These are phyloP conservation scores for Pseudogymnoascus sp. DNA, from an alignment of 2,329 filamentous ascomycete genomes.

Conservation along the genomic window DNA sequence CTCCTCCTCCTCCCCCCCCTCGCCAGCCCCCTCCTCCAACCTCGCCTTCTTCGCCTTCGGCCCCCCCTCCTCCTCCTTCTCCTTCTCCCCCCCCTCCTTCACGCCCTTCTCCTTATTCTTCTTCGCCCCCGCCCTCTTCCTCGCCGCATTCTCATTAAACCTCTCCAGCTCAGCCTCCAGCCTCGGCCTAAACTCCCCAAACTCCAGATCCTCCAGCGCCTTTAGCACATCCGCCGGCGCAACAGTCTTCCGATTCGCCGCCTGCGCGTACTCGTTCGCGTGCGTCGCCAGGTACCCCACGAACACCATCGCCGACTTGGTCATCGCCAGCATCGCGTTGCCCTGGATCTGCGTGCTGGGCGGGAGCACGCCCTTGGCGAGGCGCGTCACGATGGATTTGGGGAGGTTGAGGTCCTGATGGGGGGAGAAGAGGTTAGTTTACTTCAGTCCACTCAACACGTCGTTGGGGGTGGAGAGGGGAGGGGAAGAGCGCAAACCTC, in stretches of 20 bases:
- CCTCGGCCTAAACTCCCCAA: constrained; percentile 58
- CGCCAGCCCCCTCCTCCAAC: constrained; percentile 31
- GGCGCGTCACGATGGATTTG: constrained; percentile 70
- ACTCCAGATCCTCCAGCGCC: constrained; percentile 62
- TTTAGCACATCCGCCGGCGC: constrained; percentile 67
- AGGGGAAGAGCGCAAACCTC: constrained; percentile 38
- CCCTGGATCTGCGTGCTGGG: constrained; percentile 77
- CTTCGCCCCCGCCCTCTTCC: constrained; percentile 15
- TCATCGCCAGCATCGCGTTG: constrained; percentile 70
- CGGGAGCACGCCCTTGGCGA: constrained; percentile 72
- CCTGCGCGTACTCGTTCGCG: constrained; percentile 62
- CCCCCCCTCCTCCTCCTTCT: constrained; percentile 26
- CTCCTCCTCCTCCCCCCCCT: constrained; percentile 28
- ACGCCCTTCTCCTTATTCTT: constrained; percentile 30
- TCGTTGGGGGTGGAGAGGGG: not conserved
- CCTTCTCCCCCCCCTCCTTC: constrained; percentile 43
- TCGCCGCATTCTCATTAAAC: constrained; percentile 10
- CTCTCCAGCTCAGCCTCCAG: constrained; percentile 60
- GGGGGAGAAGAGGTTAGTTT: not conserved
- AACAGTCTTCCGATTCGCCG: constrained; percentile 69
- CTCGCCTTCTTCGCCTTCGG: constrained; percentile 26
- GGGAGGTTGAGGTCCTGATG: constrained; percentile 64
- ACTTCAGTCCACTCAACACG: not conserved
- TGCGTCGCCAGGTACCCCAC: constrained; percentile 69
- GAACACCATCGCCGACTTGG: constrained; percentile 75